phyloP scores from a whole-genome alignment of 345 rosid species.

The Viola odorata region DNA sequence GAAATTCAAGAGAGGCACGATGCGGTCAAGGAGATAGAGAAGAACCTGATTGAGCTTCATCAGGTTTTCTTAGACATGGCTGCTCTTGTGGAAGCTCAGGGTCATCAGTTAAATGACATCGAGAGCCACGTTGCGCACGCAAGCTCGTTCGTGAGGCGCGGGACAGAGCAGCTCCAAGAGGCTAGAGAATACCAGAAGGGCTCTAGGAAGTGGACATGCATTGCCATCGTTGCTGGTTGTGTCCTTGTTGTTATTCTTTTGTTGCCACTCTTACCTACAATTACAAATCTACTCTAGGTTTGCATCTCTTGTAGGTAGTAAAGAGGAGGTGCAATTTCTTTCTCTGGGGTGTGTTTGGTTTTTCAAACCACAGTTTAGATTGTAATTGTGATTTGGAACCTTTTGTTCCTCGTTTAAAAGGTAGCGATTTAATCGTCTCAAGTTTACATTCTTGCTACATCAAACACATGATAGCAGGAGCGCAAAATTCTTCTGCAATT shows the following conservation, averaged over 20 bases:
- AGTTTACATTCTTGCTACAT: no score
- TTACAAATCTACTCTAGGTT: not conserved
- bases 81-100: constrained; percentile 73
- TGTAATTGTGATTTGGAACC: no score
- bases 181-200: constrained; percentile 68
- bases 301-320: constrained; percentile 8
- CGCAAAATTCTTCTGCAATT: no score
- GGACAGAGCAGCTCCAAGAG: constrained; percentile 57
- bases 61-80: constrained; percentile 92
- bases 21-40: constrained; percentile 82
- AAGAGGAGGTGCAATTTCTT: not conserved
- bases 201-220: constrained; percentile 73
- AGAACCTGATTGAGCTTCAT: constrained; percentile 69
- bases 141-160: constrained; percentile 67
- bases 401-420: no score
- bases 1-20: constrained; percentile 88
- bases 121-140: constrained; percentile 82
- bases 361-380: no score
- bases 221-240: constrained; percentile 44
- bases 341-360: no score
- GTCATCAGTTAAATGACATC: constrained; percentile 78
- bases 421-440: no score
- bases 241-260: constrained; percentile 39
- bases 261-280: constrained; percentile 40
- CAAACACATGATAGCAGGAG: no score